Evolutionary conservation across 441 rosid species (phyloP), one percentile per base, ranked within the genome.

Genomic region (Adansonia madagascariensis): DNA sequence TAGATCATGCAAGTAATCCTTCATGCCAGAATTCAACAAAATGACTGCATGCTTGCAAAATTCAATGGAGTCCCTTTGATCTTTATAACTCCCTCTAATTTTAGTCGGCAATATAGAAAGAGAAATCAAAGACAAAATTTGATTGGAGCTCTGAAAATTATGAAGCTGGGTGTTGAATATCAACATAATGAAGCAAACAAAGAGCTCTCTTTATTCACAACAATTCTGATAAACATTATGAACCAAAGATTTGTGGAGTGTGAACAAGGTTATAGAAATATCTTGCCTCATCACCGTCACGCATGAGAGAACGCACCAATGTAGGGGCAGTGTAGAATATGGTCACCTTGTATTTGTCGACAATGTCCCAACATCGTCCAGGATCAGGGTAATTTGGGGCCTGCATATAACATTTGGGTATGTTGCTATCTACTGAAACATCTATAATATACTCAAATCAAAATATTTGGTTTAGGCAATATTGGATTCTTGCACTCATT

Each of bases 321-420:
- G 99, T 94, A 8, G 99, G 99, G 43, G 99, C 98, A 61, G 99
- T 96, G 80, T 96, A 96, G 82, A 96, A 96, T 83, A 94, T 82
- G 7, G 99, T 86, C 85, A 96, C 86, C 78, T 91, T 96, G 88
- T 87, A 94, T 85, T 96, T 96, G 89, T 96, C 99, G 76, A 96
- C 96, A 77, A 96, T 92, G 62, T 94, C 94, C 99, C 99, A 96
- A 84, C 94, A 89, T 50, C 99, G 96, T 70, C 99, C 99, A 56
- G 98, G 11, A 81, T 96, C 92, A 73, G 99, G 99, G 84, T 96
- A 91, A 87, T 79, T 96, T 81, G 98, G 98, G 81, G 89, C 89
- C 99, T 95, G 91, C 80, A 86, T 65, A 49, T 63, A 62, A 78
- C 67, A 85, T 49, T 10, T 75, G 55, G 50, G 72, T 57, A 74